Percentiles rank a stretch among this genome's conserved stretches.
Evolutionary conservation across 2,329 filamentous ascomycete genomes (phyloP).

Genomic region (Chaetoscypha palmicola): DNA sequence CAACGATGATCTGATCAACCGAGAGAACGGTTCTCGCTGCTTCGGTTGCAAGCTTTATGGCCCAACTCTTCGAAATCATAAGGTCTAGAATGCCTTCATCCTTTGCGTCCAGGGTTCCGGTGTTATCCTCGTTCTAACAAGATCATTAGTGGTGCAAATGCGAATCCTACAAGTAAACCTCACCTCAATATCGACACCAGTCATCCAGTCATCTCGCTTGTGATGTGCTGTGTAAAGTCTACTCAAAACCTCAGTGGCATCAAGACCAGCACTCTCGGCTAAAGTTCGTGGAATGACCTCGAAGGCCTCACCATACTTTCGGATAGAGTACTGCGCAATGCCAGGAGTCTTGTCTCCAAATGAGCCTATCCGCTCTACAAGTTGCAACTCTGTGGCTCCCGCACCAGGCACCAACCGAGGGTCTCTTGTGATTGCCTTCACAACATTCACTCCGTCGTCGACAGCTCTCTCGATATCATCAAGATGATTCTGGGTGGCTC

Average conservation of each 20-base stretch:
- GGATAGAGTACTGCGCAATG: conserved; percentile 90
- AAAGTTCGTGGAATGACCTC: conserved; percentile 92
- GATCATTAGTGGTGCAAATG: conserved; percentile 10
- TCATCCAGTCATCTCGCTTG: conserved; percentile 78
- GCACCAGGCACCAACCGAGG: conserved; percentile 86
- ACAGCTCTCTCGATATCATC: conserved; percentile 96
- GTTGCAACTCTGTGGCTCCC: conserved; percentile 88
- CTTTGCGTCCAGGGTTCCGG: conserved; percentile 77
- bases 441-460: conserved; percentile 95
- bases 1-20: conserved; percentile 98
- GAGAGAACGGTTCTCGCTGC: conserved; percentile 88
- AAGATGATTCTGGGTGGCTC: conserved; percentile 95
- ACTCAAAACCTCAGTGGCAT: conserved; percentile 94
- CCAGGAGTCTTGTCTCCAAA: conserved; percentile 90
- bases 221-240: conserved; percentile 89
- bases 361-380: conserved; percentile 84
- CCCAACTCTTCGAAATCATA: conserved; percentile 88
- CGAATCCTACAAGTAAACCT: conserved; percentile 16
- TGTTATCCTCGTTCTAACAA: conserved; percentile 62
- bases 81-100: conserved; percentile 88
- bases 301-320: conserved; percentile 95
- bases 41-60: conserved; percentile 93
- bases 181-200: conserved; percentile 89
- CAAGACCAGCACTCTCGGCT: conserved; percentile 89
- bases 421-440: conserved; percentile 96